Conservation (phyloP, 176 grass and related monocot genomes). For the Musa acuminata region DNA sequence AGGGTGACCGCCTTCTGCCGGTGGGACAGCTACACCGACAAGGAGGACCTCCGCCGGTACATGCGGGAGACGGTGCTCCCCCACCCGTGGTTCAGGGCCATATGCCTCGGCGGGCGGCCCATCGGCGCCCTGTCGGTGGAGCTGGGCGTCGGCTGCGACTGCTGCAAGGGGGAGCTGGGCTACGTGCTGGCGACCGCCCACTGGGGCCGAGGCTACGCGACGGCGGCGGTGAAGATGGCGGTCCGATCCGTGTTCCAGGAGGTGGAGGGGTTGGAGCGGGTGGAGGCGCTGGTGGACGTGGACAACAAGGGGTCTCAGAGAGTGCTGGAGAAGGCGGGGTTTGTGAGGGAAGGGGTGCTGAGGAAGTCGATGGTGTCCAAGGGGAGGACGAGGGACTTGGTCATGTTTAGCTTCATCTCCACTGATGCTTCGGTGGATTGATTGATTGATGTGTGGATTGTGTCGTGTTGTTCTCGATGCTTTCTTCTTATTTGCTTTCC, state of each 20-base stretch:
- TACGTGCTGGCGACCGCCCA: constrained; percentile 52
- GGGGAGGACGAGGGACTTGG: constrained; percentile 32
- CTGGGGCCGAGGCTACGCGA: constrained; percentile 57
- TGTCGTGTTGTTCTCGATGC: too few species aligned
- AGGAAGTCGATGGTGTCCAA: constrained; percentile 31
- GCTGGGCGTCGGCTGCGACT: constrained; percentile 21
- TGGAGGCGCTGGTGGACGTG: constrained; percentile 63
- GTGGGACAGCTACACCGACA: constrained; percentile 60
- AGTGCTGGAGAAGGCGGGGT: constrained; percentile 82
- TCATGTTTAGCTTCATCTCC: constrained; percentile 53
- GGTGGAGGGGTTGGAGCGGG: constrained; percentile 44
- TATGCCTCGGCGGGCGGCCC: constrained; percentile 42
- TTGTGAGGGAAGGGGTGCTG: constrained; percentile 57
- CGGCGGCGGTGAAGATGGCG: constrained; percentile 40
- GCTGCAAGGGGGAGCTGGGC: constrained; percentile 48
- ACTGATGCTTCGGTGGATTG: constrained; percentile 20
- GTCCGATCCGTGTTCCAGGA: constrained; percentile 30
- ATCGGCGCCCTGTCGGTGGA: constrained; percentile 56
- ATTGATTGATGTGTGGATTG: too few species aligned
- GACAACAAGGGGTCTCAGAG: constrained; percentile 54
- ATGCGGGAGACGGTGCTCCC: constrained; percentile 40
- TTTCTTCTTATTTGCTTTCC: too few species aligned
- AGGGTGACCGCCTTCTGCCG: constrained; percentile 35
- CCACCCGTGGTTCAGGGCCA: constrained; percentile 66
- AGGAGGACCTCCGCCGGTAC: constrained; percentile 41